phyloP scores from a whole-genome alignment of 495 filamentous ascomycete species.

The Penicillium ucsense region DNA sequence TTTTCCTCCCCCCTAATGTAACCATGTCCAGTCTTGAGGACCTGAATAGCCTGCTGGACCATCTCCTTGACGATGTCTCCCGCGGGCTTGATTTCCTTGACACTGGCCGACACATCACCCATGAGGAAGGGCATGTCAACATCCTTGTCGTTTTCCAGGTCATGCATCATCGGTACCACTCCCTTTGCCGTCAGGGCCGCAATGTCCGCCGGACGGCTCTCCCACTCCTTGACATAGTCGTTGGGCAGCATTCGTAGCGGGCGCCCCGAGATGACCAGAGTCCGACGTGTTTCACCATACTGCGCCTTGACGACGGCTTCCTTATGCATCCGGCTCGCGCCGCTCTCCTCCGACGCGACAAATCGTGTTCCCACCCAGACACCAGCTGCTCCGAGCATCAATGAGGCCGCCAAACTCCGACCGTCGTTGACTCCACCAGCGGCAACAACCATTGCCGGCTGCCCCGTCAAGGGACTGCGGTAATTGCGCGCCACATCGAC shows the following conservation, averaged over 20 bases:
- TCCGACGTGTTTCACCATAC: constrained; percentile 67
- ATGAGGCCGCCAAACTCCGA: constrained; percentile 53
- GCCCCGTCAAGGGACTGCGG: constrained; percentile 41
- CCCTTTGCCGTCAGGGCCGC: constrained; percentile 60
- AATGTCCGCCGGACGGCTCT: constrained; percentile 60
- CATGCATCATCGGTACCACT: constrained; percentile 67
- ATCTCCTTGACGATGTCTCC: constrained; percentile 75
- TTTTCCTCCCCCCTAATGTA: constrained; percentile 21
- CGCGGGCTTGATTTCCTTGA: constrained; percentile 68
- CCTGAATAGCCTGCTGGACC: constrained; percentile 66
- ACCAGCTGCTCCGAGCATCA: constrained; percentile 65
- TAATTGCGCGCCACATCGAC: constrained; percentile 62
- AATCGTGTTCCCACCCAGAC: constrained; percentile 85
- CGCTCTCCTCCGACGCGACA: constrained; percentile 68
- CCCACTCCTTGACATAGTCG: constrained; percentile 73
- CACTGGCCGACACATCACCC: constrained; percentile 81
- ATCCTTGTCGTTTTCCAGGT: constrained; percentile 67
- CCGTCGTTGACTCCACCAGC: constrained; percentile 70
- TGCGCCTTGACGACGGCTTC: constrained; percentile 62
- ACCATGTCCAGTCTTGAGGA: constrained; percentile 42
- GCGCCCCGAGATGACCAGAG: constrained; percentile 68
- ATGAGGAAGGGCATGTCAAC: constrained; percentile 80
- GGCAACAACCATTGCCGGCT: constrained; percentile 58
- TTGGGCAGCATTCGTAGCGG: constrained; percentile 74
- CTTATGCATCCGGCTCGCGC: constrained; percentile 70